These are phyloP conservation scores for Didymella arachidicola DNA, from an alignment of 2,329 filamentous ascomycete species.

Conservation along the genomic window DNA sequence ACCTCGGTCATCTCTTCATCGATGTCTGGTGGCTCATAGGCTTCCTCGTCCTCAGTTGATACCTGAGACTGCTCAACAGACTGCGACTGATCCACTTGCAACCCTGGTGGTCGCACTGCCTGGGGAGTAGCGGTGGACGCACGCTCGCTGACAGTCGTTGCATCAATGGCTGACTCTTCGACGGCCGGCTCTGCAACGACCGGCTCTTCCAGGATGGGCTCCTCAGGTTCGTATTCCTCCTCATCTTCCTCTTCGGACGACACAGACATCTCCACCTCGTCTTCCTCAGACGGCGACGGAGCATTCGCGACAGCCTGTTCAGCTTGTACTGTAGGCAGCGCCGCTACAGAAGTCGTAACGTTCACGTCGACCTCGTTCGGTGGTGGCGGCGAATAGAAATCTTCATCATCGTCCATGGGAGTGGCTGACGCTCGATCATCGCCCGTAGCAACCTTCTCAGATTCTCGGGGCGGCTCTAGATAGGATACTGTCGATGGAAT, in stretches of 20 bases:
- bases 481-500: background rate
- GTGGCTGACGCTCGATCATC: conserved; percentile 27
- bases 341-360: background rate
- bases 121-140: conserved; percentile 11
- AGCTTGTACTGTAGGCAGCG: conserved; percentile 10
- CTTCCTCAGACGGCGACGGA: conserved; percentile 41
- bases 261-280: conserved; percentile 48
- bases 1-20: conserved; percentile 29
- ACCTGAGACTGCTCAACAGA: conserved; percentile 23
- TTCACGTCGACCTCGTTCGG: conserved; percentile 8
- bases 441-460: background rate
- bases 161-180: background rate
- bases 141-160: background rate
- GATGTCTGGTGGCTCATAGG: conserved; percentile 45
- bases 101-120: conserved; percentile 12
- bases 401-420: conserved; percentile 43
- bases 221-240: conserved; percentile 47
- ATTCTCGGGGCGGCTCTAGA: background rate
- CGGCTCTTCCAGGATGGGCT: conserved; percentile 19
- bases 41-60: conserved; percentile 39
- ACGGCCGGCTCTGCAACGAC: background rate
- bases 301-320: conserved; percentile 5
- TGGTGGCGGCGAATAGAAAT: conserved; percentile 48
- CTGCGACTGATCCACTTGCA: conserved; percentile 17
- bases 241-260: conserved; percentile 39